These are phyloP conservation scores for Parafenestella ontariensis DNA, from an alignment of 2,329 filamentous ascomycete genomes.

Conservation along the genomic window DNA sequence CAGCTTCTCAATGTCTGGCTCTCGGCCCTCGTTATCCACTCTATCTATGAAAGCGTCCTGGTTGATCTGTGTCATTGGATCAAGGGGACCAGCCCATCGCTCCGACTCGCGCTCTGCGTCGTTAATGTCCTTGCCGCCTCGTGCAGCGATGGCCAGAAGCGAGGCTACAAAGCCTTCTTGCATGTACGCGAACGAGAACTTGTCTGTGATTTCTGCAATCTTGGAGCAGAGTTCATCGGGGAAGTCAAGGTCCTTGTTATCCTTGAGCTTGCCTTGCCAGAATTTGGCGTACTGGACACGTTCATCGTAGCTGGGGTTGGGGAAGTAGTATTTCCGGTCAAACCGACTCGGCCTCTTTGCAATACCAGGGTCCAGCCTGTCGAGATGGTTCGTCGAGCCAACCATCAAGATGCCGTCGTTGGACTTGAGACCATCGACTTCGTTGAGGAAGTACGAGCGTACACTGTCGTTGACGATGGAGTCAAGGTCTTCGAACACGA, in stretches of 20 bases:
- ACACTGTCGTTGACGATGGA: conserved; percentile 67
- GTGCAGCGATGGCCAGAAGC: conserved; percentile 46
- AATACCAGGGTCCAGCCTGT: conserved; percentile 70
- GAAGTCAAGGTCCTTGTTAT: conserved; percentile 49
- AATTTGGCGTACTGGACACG: conserved; percentile 53
- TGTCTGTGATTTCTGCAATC: conserved; percentile 52
- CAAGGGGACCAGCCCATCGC: conserved; percentile 37
- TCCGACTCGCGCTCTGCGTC: conserved; percentile 15
- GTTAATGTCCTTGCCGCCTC: conserved; percentile 21
- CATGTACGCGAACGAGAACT: conserved; percentile 57
- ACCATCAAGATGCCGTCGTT: conserved; percentile 77
- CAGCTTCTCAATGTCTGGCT: conserved; percentile 45
- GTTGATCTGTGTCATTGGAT: conserved; percentile 25
- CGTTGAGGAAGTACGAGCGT: conserved; percentile 74
- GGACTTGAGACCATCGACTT: conserved; percentile 72
- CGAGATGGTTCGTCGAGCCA: conserved; percentile 69
- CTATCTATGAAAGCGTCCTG: conserved; percentile 1
- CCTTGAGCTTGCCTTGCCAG: conserved; percentile 53
- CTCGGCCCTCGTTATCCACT: conserved; percentile 14
- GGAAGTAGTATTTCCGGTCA: conserved; percentile 57
- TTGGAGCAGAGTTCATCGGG: conserved; percentile 50
- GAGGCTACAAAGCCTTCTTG: conserved; percentile 54
- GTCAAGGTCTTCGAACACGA: conserved; percentile 77
- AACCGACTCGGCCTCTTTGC: conserved; percentile 56
- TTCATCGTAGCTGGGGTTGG: conserved; percentile 48